Conservation (phyloP, 176 grass and related monocot species). For the Leersia perrieri region DNA sequence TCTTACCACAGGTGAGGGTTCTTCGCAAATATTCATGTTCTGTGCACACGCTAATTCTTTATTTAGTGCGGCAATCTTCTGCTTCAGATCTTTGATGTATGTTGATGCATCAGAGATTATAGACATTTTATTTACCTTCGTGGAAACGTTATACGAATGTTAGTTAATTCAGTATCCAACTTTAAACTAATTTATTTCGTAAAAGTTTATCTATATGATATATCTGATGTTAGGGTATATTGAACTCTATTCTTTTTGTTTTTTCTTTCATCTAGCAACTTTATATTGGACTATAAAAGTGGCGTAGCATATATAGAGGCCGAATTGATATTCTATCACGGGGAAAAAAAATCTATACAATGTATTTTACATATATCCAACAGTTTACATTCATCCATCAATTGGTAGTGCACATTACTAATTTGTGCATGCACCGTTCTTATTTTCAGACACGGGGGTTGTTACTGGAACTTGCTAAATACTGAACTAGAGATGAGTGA, state of each 20-base stretch:
- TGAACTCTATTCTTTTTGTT: too few species aligned
- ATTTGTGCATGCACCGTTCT: not conserved
- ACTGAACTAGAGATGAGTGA: not conserved
- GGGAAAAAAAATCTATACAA: not conserved
- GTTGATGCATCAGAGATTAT: slow-evolving; percentile 71
- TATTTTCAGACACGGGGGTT: not conserved
- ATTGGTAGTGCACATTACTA: not conserved
- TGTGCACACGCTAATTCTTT: slow-evolving; percentile 42
- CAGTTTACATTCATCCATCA: not conserved
- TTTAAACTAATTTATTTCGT: not conserved
- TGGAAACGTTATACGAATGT: not conserved
- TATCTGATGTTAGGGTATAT: too few species aligned
- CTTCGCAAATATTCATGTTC: slow-evolving; percentile 11
- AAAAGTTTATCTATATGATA: not conserved
- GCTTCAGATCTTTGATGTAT: slow-evolving; percentile 76
- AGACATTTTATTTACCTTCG: slow-evolving; percentile 56
- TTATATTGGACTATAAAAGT: too few species aligned
- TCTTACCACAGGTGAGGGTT: slow-evolving; percentile 40
- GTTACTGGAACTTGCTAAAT: not conserved
- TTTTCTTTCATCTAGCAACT: too few species aligned
- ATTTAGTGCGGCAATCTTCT: slow-evolving; percentile 64
- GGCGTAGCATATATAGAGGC: too few species aligned
- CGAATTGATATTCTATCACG: too few species aligned
- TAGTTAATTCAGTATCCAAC: not conserved
- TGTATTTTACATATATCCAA: not conserved